Base-by-base conservation (phyloP, 2,329 filamentous ascomycete species). In the Huntiella bhutanensis region DNA sequence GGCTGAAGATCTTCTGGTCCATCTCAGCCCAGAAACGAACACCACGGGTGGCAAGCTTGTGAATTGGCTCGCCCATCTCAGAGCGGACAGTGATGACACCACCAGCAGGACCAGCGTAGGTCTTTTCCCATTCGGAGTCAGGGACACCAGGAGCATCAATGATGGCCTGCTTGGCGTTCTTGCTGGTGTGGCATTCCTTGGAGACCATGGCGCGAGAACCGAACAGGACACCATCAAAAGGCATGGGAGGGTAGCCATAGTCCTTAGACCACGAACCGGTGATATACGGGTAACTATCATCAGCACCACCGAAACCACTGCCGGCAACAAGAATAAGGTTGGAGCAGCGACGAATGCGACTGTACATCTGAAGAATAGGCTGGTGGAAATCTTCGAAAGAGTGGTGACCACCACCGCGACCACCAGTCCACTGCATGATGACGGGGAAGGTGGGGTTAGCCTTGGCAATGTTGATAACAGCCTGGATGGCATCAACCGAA, bases 61-160 rank as follows among this genome's bases (percentile, higher is more conserved):
- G 91, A 52, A 98, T 98, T 4, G 91, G 92, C 69, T 98, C 91
- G 40, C 91, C 92, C 92, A 98, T 98, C 65, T 98, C 91, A 1
- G 91, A 98, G 53, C 86, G 77, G 42, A 98, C 91, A 22, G 91
- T 98, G 56, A 98, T 88, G 52, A 98, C 77, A 60, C 91, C 91
- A 56, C 91, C 91, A 48, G 87, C 82, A 19, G 86, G 72, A 13
- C 83, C 84, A 66, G 88, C 85, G 69, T 94, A 94, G 4, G 85
- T 92, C 65, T 87, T 79, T 64, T 94, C 86, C 87, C 87, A 95
- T 54, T 88, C 72, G 51, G 61, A 62, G 57, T 95, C 86, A 43
- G 82, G 80, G 33, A 94, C 69, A 59, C 87, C 87, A 50, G 78
- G 74, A 3, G 87, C 85, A 51, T 87, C 83, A 35, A 83, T 79